Conservation (phyloP, 2,329 filamentous ascomycete species). For the Talaromyces sp. region DNA sequence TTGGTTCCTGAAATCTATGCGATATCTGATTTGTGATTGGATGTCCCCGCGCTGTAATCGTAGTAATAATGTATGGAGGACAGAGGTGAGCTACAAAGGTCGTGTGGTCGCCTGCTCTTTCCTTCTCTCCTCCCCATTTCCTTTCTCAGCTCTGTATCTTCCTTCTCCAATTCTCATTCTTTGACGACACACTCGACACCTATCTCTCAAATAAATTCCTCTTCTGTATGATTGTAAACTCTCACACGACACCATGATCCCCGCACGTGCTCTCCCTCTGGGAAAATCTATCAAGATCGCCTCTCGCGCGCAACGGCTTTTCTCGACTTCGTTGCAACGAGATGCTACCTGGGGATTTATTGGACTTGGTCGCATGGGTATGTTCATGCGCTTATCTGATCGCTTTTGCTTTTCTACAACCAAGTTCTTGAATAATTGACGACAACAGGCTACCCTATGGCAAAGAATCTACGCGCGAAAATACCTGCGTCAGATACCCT, state of each 20-base stretch:
- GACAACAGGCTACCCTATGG: slow-evolving; percentile 63
- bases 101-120: slow-evolving; percentile 8
- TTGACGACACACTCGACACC: neutral
- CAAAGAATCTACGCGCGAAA: slow-evolving; percentile 65
- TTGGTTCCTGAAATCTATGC: neutral
- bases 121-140: neutral
- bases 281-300: neutral
- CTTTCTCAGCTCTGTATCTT: neutral
- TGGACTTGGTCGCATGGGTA: slow-evolving; percentile 60
- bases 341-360: slow-evolving; percentile 58
- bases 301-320: slow-evolving; percentile 30
- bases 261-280: slow-evolving; percentile 17
- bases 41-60: neutral
- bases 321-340: slow-evolving; percentile 46
- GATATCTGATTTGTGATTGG: neutral
- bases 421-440: neutral
- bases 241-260: slow-evolving; percentile 12
- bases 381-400: slow-evolving; percentile 21
- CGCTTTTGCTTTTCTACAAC: neutral
- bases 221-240: neutral
- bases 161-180: neutral
- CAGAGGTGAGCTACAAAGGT: neutral
- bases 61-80: neutral
- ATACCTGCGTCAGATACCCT: slow-evolving; percentile 61
- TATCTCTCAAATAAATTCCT: neutral